Base-by-base conservation (phyloP, 495 filamentous ascomycete species). In the Collariella sp. region DNA sequence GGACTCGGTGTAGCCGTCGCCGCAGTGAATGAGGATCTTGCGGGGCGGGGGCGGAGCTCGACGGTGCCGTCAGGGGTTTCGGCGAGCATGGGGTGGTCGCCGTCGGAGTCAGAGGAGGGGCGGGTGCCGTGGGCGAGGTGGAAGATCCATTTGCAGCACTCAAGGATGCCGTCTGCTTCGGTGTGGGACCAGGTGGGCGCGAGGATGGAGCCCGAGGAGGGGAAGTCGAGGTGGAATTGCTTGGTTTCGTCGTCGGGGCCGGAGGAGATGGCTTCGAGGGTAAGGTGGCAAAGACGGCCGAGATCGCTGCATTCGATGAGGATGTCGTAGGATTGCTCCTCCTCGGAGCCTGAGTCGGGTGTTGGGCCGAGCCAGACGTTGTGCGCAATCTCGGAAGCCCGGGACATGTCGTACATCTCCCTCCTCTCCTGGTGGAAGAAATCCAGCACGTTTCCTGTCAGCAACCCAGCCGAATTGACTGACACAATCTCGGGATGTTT, bases 1-100 rank as follows among this genome's bases (percentile, higher is more conserved):
- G 9, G 85, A 91, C 64, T 98, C 93, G 7, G 93, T 98, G 67
- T 98, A 98, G 22, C 93, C 93, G 70, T 98, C 93, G 1, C 84
- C 82, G 67, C 93, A 96, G 67, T 96, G 89, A 33, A 98, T 88
- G 31, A 96, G 76, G 26, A 96, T 81, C 66, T 81, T 87, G 43
- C 82, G 15, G 69, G 68, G 23, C 53, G 54, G 69, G 61, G 40
- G 69, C 34, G 58, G 5, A 5, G 26, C 26, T 63, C n/a, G 55
- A 50, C 44, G 52, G 59, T 50, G 59, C 58, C 16, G 5, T 35
- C 36, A 3, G 63, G 54, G n/a, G 59, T 42, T 15, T 22, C 9
- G 15, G 69, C 65, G 2, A 58, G 31, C 54, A 67, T 61, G 23
- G 66, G 78, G 7, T 44, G 42, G 39, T 63, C 53, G 12, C 56